These are phyloP conservation scores for Pyrenophora teres DNA, from an alignment of 2,329 filamentous ascomycete species.

Conservation along the genomic window DNA sequence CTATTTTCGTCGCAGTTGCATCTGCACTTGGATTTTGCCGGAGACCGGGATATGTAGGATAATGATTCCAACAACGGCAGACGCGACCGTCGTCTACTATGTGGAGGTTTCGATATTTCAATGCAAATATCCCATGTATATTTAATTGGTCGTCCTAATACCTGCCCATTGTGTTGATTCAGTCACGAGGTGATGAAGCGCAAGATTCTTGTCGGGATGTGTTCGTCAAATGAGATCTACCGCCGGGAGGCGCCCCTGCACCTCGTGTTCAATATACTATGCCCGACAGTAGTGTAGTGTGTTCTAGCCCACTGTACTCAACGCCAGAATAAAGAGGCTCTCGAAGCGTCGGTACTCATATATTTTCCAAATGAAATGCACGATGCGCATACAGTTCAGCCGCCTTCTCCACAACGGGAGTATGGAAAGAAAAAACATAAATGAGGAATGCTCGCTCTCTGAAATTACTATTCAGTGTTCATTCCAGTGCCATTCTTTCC, in stretches of 20 bases:
- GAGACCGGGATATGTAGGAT: slow-evolving; percentile 22
- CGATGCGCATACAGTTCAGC: slow-evolving; percentile 20
- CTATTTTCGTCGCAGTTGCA: slow-evolving; percentile 33
- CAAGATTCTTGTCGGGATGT: slow-evolving; percentile 14
- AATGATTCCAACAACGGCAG: slow-evolving; percentile 21
- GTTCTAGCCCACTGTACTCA: slow-evolving; percentile 22
- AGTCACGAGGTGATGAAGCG: slow-evolving; percentile 15
- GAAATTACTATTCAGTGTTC: slow-evolving; percentile 7
- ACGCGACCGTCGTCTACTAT: slow-evolving; percentile 32
- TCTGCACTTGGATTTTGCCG: slow-evolving; percentile 32
- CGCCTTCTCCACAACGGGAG: slow-evolving; percentile 7
- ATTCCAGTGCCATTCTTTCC: slow-evolving; percentile 7
- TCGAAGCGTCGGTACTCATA: slow-evolving; percentile 29
- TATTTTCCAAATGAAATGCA: slow-evolving; percentile 40
- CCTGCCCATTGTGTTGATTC: slow-evolving; percentile 25
- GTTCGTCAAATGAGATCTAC: slow-evolving; percentile 18
- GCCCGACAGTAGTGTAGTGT: slow-evolving; percentile 13
- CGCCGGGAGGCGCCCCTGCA: slow-evolving; percentile 19
- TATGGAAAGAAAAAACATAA: slow-evolving; percentile 24
- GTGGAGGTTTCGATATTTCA: slow-evolving; percentile 31
- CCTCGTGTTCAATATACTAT: slow-evolving; percentile 21
- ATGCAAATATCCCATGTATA: slow-evolving; percentile 17
- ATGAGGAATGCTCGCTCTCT: slow-evolving; percentile 16
- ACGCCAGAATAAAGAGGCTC: slow-evolving; percentile 15
- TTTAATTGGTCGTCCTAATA: slow-evolving; percentile 23